Evolutionary conservation across 2,329 filamentous ascomycete species (phyloP), one percentile per base, ranked within the genome.

Genomic region (Coniochaeta prunicola): DNA sequence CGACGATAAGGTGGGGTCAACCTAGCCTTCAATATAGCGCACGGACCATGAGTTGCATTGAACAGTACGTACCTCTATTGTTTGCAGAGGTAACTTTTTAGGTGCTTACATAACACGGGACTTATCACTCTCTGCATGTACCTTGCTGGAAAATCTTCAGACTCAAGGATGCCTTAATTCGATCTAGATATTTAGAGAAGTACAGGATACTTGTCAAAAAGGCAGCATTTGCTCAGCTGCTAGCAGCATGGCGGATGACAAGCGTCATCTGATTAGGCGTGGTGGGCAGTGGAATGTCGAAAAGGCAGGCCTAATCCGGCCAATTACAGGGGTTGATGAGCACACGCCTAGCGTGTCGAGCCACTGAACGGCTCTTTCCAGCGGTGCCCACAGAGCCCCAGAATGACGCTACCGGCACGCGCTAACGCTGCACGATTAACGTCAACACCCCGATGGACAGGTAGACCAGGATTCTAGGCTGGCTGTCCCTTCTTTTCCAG

Each of bases 341-440:
- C 15, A 26, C 45, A 50, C 45, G 45, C 45, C 24, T 26, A 50
- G 24, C 4, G 45, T 28, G 45, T 50, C 24, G 6, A 30, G 45
- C 45, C 15, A 26, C 13, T 50, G 45, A 50, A 30, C 45, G 45
- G 45, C n/a, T 13, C 45, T 26, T 26, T 30, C 24, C 17, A 48
- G 28, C 5, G n/a, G 13, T 13, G 36, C 17, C 36, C 10, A 40
- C 10, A 17, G 19, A 26, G 24, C 45, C 24, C 45, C 45, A 50
- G 21, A 30, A 50, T 50, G 45, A 50, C 45, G 45, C 45, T 50
- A 50, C 45, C 45, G 45, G 26, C 45, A 50, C n/a, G 45, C 45
- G 45, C 45, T 50, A 50, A 50, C 45, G 45, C 45, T 50, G 45
- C 45, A 50, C 45, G 45, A 26, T 50, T 50, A 50, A 50, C 45